phyloP scores from a whole-genome alignment of 768 basidiomycete genomes.

The Lentinula detonsa region DNA sequence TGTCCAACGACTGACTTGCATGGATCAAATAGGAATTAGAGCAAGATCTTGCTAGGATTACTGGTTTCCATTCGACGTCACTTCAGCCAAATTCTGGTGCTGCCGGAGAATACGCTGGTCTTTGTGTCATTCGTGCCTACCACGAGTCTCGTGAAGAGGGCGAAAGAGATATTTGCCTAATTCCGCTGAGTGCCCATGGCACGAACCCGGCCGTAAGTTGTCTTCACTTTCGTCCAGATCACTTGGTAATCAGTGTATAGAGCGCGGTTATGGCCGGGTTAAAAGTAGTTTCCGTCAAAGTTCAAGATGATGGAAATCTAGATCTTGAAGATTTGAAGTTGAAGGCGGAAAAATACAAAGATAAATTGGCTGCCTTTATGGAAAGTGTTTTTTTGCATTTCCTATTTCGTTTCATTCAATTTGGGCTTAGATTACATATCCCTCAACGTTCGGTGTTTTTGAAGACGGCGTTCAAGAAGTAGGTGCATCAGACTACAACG shows the following conservation, averaged over 20 bases:
- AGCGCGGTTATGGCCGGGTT: conserved; percentile 96
- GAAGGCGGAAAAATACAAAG: conserved; percentile 89
- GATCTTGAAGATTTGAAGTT: conserved; percentile 79
- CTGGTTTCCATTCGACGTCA: conserved; percentile 93
- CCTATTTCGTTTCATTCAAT: not conserved
- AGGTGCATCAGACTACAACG: conserved; percentile 11
- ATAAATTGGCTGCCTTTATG: conserved; percentile 95
- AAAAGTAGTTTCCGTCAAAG: conserved; percentile 95
- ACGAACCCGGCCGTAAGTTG: conserved; percentile 86
- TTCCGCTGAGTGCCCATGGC: conserved; percentile 95
- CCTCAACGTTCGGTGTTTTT: conserved; percentile 97
- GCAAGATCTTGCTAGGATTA: conserved; percentile 84
- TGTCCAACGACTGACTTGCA: not conserved
- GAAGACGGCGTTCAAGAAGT: conserved; percentile 84
- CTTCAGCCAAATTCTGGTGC: conserved; percentile 99
- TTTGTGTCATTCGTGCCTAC: conserved; percentile 90
- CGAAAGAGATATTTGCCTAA: conserved; percentile 86
- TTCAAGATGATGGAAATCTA: conserved; percentile 78
- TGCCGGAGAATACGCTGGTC: conserved; percentile 95
- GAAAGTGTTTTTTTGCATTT: conserved; percentile 28
- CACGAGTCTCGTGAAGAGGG: conserved; percentile 84
- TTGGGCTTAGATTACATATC: conserved; percentile 76
- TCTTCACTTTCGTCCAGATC: not conserved
- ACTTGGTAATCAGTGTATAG: conserved; percentile 28
- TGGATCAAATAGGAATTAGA: conserved; percentile 68